Evolutionary conservation across 2,329 filamentous ascomycete species (phyloP), one percentile per base, ranked within the genome.

Genomic region (Lachnellula occidentalis): DNA sequence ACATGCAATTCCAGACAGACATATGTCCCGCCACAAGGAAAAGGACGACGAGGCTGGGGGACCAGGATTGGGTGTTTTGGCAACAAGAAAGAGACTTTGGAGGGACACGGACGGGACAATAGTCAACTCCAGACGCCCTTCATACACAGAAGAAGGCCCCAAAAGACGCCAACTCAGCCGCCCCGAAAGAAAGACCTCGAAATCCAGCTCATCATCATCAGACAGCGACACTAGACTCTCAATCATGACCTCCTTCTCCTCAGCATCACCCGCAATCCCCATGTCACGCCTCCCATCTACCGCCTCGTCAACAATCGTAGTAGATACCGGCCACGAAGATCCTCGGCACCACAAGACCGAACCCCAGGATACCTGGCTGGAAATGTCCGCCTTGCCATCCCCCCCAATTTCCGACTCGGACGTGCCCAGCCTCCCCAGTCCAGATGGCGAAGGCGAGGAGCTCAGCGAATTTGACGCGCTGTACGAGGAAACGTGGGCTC

Each of bases 41-140:
- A 78, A 78, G 59, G 76, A 78, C 63, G 74, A 74, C 47, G 74
- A 77, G 65, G 76, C 75, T 46, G 74, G 75, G 48, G 74, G 74
- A 21, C 73, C 73, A 64, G 74, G 74, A 8, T 65, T 71, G 45
- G 74, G 74, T 21, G 61, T 76, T 36, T 61, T 78, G 39, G 76
- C 75, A 50, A 78, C 76, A 2, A 66, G 76, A 47, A 76, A 77
- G 61, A 70, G 76, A 52, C 72, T 76, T 61, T 78, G 75, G 75
- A 74, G 75, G 61, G 75, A 78, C 60, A 64, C 68, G 31, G 69
- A 75, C 39, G 76, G 76, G 31, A 75, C 73, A 14, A 68, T 69
- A 51, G 75, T 78, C 41, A 76, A 77, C 31, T 71, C 73, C 9
- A 57, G 67, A 51, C 58, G 69, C 42, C 69, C 69, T 36, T 66